Base-by-base conservation (phyloP, 2,329 filamentous ascomycete species). In the Epichloe gansuensis region DNA sequence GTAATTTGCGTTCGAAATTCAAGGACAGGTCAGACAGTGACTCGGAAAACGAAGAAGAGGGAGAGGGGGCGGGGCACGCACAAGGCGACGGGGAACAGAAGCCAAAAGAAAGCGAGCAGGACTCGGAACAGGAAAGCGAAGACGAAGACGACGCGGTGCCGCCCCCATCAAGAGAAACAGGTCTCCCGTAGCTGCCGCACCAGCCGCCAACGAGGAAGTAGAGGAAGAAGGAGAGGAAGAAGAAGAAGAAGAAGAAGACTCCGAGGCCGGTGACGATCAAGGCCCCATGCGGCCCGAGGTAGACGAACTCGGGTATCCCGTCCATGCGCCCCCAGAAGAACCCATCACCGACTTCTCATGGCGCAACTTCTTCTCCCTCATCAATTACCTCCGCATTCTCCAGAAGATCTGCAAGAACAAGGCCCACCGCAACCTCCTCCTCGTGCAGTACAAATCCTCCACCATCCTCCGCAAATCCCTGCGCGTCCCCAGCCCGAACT, bases 391-490 rank as follows among this genome's bases (percentile, higher is more conserved):
- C 21, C 89, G 94, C 58, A 84, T 96, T 55, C 88, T 98, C 80
- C 93, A 98, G 65, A 98, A 98, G 71, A 86, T 97, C 55, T 96
- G 91, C 71, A 94, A 95, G 62, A 81, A 88, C 69, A 97, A 97
- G 71, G 88, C 91, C 1, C 93, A 98, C 70, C 86, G 93, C 52
- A 95, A 95, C 67, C 76, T 98, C 13, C 78, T 97, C 48, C 82
- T 98, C 50, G 91, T 98, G 38, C 88, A 91, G 63, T 97, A 96
- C 76, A 97, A 97, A 70, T 93, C 86, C 47, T 90, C 85, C 53
- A 89, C 88, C 54, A 95, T 96, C 61, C 79, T 98, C 28, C 86
- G 90, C 61, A 96, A 95, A 68, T 85, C 87, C 5, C 81, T 98
- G 15, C 91, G 93, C 60, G 86, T 96, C 23, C 91, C 0, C 89